These are phyloP conservation scores for Hyaloscypha bicolor DNA, from an alignment of 495 filamentous ascomycete genomes.

Conservation along the genomic window DNA sequence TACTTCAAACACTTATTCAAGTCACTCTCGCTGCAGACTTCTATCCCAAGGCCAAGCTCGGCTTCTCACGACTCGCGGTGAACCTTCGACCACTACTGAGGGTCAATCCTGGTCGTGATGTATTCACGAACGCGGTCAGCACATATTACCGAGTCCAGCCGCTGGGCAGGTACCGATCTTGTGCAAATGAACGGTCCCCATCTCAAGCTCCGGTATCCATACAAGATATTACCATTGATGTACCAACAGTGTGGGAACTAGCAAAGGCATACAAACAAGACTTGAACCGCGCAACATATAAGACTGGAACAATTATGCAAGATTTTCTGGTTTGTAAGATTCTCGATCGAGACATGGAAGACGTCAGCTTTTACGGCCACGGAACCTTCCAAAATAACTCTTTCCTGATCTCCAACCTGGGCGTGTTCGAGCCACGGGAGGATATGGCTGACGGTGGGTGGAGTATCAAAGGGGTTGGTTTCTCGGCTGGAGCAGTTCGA, in stretches of 20 bases:
- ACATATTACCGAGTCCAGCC: not conserved
- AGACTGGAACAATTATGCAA: conserved; percentile 12
- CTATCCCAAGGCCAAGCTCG: conserved; percentile 16
- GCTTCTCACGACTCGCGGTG: conserved; percentile 11
- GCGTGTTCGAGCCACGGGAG: conserved; percentile 17
- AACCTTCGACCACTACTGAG: conserved; percentile 9
- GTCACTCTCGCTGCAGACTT: conserved; percentile 20
- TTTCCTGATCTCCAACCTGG: conserved; percentile 24
- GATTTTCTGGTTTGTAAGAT: conserved; percentile 6
- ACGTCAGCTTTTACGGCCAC: not conserved
- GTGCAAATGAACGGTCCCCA: not conserved
- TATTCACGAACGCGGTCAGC: conserved; percentile 13
- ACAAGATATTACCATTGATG: not conserved
- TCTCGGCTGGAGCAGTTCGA: conserved; percentile 18
- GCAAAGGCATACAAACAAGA: conserved; percentile 15
- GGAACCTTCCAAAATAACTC: conserved; percentile 11
- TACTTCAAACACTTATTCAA: conserved; percentile 21
- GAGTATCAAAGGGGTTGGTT: conserved; percentile 8
- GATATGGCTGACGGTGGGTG: conserved; percentile 12
- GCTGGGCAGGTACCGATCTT: conserved; percentile 7
- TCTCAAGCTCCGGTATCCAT: not conserved
- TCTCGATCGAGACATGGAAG: conserved; percentile 19
- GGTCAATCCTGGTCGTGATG: not conserved
- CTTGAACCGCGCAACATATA: conserved; percentile 7
- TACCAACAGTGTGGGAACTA: conserved; percentile 10